Evolutionary conservation across 495 filamentous ascomycete genomes (phyloP), one percentile per base, ranked within the genome.

Genomic region (Tetracladium setigerum): DNA sequence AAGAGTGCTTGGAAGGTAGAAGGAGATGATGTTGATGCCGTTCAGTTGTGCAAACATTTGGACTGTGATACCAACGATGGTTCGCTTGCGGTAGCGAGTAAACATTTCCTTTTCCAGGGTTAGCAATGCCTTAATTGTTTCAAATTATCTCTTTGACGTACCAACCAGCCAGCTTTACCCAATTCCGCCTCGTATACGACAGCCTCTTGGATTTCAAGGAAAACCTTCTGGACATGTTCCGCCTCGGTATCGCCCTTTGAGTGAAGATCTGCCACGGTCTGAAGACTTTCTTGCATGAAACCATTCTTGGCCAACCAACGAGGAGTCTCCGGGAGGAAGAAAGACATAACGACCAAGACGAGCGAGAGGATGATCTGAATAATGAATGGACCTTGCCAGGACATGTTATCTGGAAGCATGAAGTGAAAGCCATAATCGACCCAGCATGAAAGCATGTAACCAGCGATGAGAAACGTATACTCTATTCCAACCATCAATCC

Each of bases 401-500:
- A 9, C n/a, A n/a, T n/a, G 2, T 15, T n/a, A 34, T 48, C 15
- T 3, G 36, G 36, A 11, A 7, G 2, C 4, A 37, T 37, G 34
- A 40, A 48, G 7, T 6, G 38, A 73, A 63, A 18, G 70, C 69
- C 7, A 77, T 77, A 45, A 80, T 67, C 14, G 22, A 48, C 77
- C 77, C 12, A 81, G 44, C 77, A 80, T 80, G 53, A 81, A 79
- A 32, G 14, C 14, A 4, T 2, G 36, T 32, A 40, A 14, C 45
- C 45, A 17, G 45, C 8, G 8, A 40, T 19, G 13, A 48, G 5
- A 4, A 48, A 4, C 2, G 22, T 37, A 54, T 81, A 75, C n/a
- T n/a, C n/a, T 3, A 80, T 59, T 9, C 71, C 68, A 4, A 77
- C 80, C 32, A 57, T 53, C 18, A 66, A 67, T 17, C 75, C 76